Evolutionary conservation across 805 yeast species (phyloP), one percentile per base, ranked within the genome.

Genomic region (Lipomyces orientalis): DNA sequence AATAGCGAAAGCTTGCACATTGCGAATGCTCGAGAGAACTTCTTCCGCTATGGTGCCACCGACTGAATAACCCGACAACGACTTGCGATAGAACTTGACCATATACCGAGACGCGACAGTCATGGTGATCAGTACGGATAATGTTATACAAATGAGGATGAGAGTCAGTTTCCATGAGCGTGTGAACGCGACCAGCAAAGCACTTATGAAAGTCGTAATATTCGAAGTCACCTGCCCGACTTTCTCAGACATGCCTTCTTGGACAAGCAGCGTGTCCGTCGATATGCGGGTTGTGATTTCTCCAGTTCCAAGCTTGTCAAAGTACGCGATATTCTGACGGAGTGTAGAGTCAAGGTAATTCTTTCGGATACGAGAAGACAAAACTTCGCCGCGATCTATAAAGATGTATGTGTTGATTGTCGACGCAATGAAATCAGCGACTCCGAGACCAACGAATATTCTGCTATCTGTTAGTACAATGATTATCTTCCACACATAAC

Each of bases 201-300:
- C 79, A 34, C 81, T 68, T 29, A 78, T 72, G 69, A 81, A 80
- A 1, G 81, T 77, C 14, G 82, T 75, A 9, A 80, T 37, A 19
- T 80, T 80, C 52, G 76, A 74, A 31, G 77, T 68, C 33, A 78
- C 77, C 54, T 75, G 73, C 16, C 81, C 81, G 4, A 78, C 75
- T 66, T 80, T 80, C 68, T 80, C 82, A 51, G 80, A 76, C 66
- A 81, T 79, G 39, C 82, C 83, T 54, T 79, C 82, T 65, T 81
- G 83, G 54, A 81, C 77, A 54, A 76, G 67, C 25, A 76, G 73
- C n/a, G 81, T 79, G 60, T 80, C 82, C 46, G 77, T 75, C 51
- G 82, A 79, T 71, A 80, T 80, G n/a, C 82, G 77, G 10, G 82
- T 77, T 12, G 83, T 79, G 34, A 80, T 79, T 64, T 79, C 80